Conservation (phyloP, 148 eudicot species). For the Rheum nobile region DNA sequence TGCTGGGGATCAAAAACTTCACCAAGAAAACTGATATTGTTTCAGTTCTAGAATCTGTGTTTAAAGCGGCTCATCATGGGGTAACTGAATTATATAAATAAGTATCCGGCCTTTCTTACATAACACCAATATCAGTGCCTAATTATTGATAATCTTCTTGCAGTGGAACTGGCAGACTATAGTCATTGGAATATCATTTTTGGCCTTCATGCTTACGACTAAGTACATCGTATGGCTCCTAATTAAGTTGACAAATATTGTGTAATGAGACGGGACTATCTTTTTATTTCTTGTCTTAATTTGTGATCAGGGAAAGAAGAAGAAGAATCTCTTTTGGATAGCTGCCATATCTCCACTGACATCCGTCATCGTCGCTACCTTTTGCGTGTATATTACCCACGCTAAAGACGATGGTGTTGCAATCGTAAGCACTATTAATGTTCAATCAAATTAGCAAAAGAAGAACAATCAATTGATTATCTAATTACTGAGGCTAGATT, state of each 20-base stretch:
- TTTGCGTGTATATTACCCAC: conserved; percentile 50
- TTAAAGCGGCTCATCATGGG: conserved; percentile 37
- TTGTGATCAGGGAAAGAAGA: conserved; percentile 60
- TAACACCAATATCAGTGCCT: not conserved
- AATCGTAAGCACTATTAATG: conserved; percentile 40
- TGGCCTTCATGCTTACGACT: conserved; percentile 55
- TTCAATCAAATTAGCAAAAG: not conserved
- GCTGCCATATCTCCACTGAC: conserved; percentile 80
- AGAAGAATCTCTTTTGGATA: conserved; percentile 71
- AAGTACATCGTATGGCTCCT: conserved; percentile 55
- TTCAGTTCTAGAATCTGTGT: conserved; percentile 60
- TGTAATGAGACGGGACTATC: not conserved
- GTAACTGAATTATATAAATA: conserved; percentile 18
- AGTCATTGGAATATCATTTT: conserved; percentile 52
- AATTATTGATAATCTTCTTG: not conserved
- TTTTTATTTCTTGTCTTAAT: not conserved
- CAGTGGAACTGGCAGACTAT: conserved; percentile 96
- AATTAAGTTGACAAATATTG: not conserved
- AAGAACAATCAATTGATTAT: not conserved
- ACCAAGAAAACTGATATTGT: conserved; percentile 68
- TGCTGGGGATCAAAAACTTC: conserved; percentile 60
- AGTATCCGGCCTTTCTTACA: no score
- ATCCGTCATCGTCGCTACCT: conserved; percentile 60
- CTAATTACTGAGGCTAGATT: not conserved
- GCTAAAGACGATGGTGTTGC: conserved; percentile 60